Evolutionary conservation across 805 yeast species (phyloP), one percentile per base, ranked within the genome.

Genomic region (Yarrowia sp.): DNA sequence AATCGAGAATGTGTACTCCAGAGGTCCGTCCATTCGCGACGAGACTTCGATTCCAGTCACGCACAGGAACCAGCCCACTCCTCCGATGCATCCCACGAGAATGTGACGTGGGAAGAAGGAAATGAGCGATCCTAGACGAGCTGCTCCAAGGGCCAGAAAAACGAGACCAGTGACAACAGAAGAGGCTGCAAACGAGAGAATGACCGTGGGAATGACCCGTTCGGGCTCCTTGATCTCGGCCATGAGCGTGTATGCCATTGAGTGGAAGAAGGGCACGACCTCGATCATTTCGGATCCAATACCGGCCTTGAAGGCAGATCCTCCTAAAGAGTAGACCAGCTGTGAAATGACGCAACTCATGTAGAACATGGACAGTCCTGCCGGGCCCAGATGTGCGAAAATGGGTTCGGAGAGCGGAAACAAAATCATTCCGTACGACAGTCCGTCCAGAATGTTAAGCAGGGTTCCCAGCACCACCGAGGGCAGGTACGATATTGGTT

Each of bases 261-360:
- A 82, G 72, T 95, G 99, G 79, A 93, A 93, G 74, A 95, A 95
- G 1, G 99, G 99, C 1, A 97, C 96, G n/a, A 95, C 91, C 75
- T 95, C 99, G 69, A 95, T 95, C 99, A 95, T 95, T 77, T 95
- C 98, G 3, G 97, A 89, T 1, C 99, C 99, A 48, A 93, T 85
- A n/a, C 96, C 97, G 1, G 92, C 82, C 67, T 85, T 85, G 78
- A 95, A 93, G 9, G 90, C 89, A 16, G 97, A 90, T 1, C 96
- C 96, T 16, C 99, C 99, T 24, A 90, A 75, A 0, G 98, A 92
- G 73, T 84, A 92, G 6, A 91, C 89, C 68, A 92, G 77, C 74
- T 95, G 99, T 0, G 96, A 89, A 0, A 93, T 83, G n/a, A 95
- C 82, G 33, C 97, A 89, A 4, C 96, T 89, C 43, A 93, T 84